A percentile compares a stretch with the other conserved stretches of the same genome.
These are phyloP conservation scores for Withania somnifera DNA, from an alignment of 305 asterid genomes.

Conservation along the genomic window DNA sequence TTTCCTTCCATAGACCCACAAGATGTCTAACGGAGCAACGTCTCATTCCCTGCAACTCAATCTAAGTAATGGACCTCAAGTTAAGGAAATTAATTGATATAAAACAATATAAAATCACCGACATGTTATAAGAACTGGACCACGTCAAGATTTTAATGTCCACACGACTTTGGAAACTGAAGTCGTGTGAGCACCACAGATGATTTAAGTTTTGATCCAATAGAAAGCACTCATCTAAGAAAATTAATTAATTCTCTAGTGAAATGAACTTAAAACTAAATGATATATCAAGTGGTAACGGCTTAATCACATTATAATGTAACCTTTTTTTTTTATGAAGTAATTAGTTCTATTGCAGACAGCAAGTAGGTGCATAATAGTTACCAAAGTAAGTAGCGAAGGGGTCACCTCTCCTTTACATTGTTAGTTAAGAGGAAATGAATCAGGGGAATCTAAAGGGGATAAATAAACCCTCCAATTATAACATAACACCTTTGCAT, in stretches of 20 bases:
- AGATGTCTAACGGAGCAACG: neutral
- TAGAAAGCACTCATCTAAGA: neutral
- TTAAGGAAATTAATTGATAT: neutral
- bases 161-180: neutral
- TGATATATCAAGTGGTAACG: neutral
- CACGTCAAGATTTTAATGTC: neutral
- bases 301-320: neutral
- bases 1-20: neutral
- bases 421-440: no score
- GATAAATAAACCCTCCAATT: no score
- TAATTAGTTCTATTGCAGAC: no score
- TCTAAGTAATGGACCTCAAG: neutral
- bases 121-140: neutral
- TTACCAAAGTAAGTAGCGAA: no score
- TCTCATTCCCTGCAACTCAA: neutral
- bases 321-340: no score
- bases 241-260: neutral
- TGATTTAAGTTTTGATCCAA: neutral
- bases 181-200: neutral
- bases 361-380: no score
- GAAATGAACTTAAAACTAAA: neutral
- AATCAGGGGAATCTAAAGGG: no score
- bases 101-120: neutral
- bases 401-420: no score
- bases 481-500: neutral